These are phyloP conservation scores for Gymnopilus junonius DNA, from an alignment of 768 basidiomycete species.

Conservation along the genomic window DNA sequence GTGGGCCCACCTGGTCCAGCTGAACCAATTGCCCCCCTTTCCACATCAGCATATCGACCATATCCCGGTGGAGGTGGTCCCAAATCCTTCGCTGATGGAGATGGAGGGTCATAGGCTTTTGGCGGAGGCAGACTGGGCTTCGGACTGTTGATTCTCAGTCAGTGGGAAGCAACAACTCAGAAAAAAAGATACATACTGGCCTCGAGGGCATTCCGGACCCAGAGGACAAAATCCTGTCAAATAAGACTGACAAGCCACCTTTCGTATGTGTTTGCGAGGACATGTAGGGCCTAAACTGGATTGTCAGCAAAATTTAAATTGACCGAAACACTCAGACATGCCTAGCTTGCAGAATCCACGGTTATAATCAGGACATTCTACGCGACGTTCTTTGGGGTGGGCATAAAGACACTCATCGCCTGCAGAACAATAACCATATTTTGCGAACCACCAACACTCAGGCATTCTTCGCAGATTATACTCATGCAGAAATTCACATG, in stretches of 20 bases:
- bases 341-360: constrained; percentile 95
- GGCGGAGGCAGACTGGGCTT: constrained; percentile 73
- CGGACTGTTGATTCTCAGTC: constrained; percentile 53
- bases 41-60: constrained; percentile 81
- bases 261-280: constrained; percentile 90
- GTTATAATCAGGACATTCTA: constrained; percentile 95
- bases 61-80: constrained; percentile 94
- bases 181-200: constrained; percentile 68
- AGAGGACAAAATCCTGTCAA: constrained; percentile 92
- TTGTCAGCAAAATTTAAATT: not conserved
- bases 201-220: constrained; percentile 84
- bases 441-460: constrained; percentile 98
- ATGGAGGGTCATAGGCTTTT: constrained; percentile 78
- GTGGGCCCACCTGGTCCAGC: constrained; percentile 27
- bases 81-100: constrained; percentile 75
- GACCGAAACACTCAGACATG: constrained; percentile 39
- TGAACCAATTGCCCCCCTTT: constrained; percentile 51
- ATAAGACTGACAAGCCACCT: constrained; percentile 90
- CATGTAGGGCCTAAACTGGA: constrained; percentile 73
- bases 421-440: constrained; percentile 96
- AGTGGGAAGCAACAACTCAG: not conserved
- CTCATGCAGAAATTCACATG: constrained; percentile 98
- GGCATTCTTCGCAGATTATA: constrained; percentile 98
- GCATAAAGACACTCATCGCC: constrained; percentile 98
- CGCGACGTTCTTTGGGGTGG: constrained; percentile 88